phyloP scores from a whole-genome alignment of 78 protist species.

The Diacronema lutheri region DNA sequence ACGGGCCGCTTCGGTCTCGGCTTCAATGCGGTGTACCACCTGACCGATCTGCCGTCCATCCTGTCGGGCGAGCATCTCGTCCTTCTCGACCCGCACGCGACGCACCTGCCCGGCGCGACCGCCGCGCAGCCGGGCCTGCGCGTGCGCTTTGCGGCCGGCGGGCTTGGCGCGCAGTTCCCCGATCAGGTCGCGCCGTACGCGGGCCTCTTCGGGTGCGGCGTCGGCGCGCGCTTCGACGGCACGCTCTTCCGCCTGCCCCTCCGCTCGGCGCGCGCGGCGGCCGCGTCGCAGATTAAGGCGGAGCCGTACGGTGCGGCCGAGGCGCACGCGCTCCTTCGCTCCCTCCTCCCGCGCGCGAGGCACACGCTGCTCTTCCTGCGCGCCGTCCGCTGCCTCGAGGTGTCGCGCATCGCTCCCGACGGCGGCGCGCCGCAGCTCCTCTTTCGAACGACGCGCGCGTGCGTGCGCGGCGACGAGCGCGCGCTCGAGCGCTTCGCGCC shows the following conservation, averaged over 20 bases:
- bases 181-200: slow-evolving; percentile 14
- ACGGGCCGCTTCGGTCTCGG: slow-evolving; percentile 66
- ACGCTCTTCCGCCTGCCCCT: slow-evolving; percentile 25
- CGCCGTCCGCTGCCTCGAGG: no score
- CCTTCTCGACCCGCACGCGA: slow-evolving; percentile 21
- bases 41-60: slow-evolving; percentile 37
- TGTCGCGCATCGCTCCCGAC: no score
- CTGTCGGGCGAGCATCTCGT: background rate
- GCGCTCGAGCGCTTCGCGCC: no score
- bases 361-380: no score
- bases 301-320: background rate
- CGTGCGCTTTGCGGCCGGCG: background rate
- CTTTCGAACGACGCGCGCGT: no score
- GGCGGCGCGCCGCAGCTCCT: no score
- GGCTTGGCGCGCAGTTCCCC: background rate
- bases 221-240: background rate
- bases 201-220: slow-evolving; percentile 8
- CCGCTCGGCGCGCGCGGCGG: background rate
- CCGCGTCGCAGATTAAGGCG: background rate
- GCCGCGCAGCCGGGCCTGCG: background rate
- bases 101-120: slow-evolving; percentile 11
- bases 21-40: slow-evolving; percentile 51
- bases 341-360: no score
- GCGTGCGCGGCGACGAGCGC: no score
- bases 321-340: background rate